A percentile compares a stretch with the other conserved stretches of the same genome.
These are phyloP conservation scores for Usnea hakonensis DNA, from an alignment of 495 filamentous ascomycete genomes.

Conservation along the genomic window DNA sequence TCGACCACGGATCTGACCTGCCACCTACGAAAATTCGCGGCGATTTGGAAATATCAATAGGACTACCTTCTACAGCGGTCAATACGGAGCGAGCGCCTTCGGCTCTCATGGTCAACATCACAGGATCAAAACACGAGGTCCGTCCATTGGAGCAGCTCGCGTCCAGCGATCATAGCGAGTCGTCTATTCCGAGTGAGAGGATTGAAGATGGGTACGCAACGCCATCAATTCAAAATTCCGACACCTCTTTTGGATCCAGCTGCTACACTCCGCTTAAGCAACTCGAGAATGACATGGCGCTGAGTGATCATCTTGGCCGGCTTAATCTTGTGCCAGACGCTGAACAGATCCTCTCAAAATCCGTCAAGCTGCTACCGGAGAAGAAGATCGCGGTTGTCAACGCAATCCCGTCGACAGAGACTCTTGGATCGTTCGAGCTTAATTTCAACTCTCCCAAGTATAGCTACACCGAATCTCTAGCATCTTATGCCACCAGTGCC, in stretches of 20 bases:
- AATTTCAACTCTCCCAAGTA: slow-evolving; percentile 1
- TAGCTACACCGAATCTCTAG: slow-evolving; percentile 10
- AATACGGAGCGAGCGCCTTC: background rate
- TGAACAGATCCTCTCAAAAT: background rate
- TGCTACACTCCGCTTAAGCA: slow-evolving; percentile 1
- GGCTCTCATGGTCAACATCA: background rate
- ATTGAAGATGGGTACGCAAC: background rate
- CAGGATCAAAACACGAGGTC: background rate
- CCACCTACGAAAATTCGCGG: background rate
- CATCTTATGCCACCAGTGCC: slow-evolving; percentile 17
- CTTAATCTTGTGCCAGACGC: background rate
- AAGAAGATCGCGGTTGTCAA: background rate
- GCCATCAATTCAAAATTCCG: background rate
- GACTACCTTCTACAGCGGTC: background rate
- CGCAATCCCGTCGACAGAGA: background rate
- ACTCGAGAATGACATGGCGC: background rate
- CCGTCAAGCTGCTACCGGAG: background rate
- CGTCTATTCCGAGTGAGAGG: background rate
- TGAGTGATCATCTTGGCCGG: background rate
- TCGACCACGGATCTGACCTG: background rate
- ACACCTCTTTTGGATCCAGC: background rate
- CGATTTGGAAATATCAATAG: background rate
- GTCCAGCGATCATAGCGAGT: background rate
- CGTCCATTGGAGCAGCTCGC: background rate
- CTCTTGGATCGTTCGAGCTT: slow-evolving; percentile 1